Percentiles rank a stretch among this genome's conserved stretches.
phyloP scores from a whole-genome alignment of 2,329 filamentous ascomycete genomes.

The Coleophoma cylindrospora region DNA sequence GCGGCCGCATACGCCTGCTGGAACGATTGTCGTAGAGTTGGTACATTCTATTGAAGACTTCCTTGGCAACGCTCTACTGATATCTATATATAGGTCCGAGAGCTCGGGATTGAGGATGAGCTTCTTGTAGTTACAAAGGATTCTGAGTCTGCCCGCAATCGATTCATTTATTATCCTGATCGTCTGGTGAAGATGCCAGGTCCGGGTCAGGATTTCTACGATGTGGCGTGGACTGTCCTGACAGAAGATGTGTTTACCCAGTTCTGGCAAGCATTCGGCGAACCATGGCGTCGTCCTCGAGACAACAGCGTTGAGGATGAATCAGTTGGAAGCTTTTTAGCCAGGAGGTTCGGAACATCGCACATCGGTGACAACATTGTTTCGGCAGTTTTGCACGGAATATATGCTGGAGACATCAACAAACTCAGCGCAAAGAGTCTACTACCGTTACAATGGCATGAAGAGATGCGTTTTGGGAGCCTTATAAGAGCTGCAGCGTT shows the following conservation, averaged over 20 bases:
- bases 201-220: slow-evolving; percentile 28
- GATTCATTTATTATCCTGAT: slow-evolving; percentile 87
- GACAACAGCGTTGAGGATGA: slow-evolving; percentile 49
- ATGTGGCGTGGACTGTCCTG: slow-evolving; percentile 30
- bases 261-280: slow-evolving; percentile 18
- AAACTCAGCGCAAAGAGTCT: slow-evolving; percentile 69
- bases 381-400: slow-evolving; percentile 77
- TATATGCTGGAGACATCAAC: slow-evolving; percentile 87
- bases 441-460: slow-evolving; percentile 15
- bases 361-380: slow-evolving; percentile 64
- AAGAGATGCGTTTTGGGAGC: slow-evolving; percentile 13
- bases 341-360: slow-evolving; percentile 44
- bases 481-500: not conserved
- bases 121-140: slow-evolving; percentile 46
- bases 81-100: slow-evolving; percentile 41
- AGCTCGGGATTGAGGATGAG: slow-evolving; percentile 50
- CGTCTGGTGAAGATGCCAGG: slow-evolving; percentile 63
- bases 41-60: slow-evolving; percentile 3
- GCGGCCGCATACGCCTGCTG: slow-evolving; percentile 16
- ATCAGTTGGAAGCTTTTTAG: slow-evolving; percentile 65
- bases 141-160: slow-evolving; percentile 51
- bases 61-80: not conserved
- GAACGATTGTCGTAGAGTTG: slow-evolving; percentile 17
- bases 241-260: slow-evolving; percentile 53
- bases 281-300: slow-evolving; percentile 26